phyloP scores from a whole-genome alignment of 345 rosid genomes.

The Hevea brasiliensis region DNA sequence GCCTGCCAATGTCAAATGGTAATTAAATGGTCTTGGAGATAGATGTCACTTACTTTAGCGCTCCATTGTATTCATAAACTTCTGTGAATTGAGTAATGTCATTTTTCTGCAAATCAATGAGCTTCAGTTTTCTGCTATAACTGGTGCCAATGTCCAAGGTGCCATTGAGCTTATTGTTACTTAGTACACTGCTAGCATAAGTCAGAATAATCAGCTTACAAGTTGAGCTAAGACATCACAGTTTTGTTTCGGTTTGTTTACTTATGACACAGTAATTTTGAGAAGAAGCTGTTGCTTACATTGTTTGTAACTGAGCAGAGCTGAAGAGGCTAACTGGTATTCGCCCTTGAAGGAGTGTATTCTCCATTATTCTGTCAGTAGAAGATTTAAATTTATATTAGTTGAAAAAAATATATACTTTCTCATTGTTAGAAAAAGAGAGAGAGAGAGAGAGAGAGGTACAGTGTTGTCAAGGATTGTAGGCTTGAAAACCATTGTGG shows the following conservation, averaged over 20 bases:
- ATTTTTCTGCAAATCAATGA: slow-evolving; percentile 12
- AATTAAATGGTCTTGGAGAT: background rate
- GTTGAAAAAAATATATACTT: no score
- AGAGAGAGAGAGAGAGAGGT: background rate
- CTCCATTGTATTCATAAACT: background rate
- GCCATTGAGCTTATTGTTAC: no score
- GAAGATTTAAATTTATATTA: background rate
- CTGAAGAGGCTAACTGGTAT: background rate
- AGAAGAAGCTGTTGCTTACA: background rate
- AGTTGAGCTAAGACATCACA: background rate
- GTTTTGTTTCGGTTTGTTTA: background rate
- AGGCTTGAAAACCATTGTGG: slow-evolving; percentile 10
- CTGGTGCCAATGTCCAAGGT: background rate
- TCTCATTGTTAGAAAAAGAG: no score
- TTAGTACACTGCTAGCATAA: background rate
- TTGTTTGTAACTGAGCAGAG: background rate
- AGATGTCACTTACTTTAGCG: background rate
- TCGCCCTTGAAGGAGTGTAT: slow-evolving; percentile 1
- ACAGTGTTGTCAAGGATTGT: slow-evolving; percentile 7
- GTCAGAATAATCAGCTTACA: background rate
- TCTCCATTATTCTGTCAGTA: slow-evolving; percentile 3
- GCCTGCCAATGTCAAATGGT: background rate
- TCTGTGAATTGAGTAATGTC: background rate
- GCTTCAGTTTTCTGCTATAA: background rate
- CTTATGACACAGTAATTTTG: background rate